These are phyloP conservation scores for Xerophyta viscosa DNA, from an alignment of 106 monocot genomes.

Conservation along the genomic window DNA sequence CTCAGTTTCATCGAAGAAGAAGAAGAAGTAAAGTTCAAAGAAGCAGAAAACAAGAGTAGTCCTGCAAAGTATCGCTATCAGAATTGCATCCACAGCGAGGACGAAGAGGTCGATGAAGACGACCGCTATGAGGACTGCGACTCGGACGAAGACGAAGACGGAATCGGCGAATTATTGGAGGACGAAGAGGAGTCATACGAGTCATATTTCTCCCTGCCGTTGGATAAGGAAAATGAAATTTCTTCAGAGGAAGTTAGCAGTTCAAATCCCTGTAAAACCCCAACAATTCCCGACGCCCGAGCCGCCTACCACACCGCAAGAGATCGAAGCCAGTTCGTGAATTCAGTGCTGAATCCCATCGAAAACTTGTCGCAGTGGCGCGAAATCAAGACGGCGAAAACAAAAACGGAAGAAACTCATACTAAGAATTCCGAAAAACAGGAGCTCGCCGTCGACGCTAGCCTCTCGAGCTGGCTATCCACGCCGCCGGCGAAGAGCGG, in stretches of 20 bases:
- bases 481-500: too few species aligned
- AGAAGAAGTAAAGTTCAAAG: conserved; percentile 9
- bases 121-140: conserved; percentile 14
- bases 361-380: conserved; percentile 68
- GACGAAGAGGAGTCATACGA: conserved; percentile 70
- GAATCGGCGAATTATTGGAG: not conserved
- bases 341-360: conserved; percentile 57
- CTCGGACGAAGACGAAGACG: conserved; percentile 20
- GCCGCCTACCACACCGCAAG: conserved; percentile 7
- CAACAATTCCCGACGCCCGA: too few species aligned
- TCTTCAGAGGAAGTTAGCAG: conserved; percentile 34
- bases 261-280: too few species aligned
- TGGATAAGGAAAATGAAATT: conserved; percentile 26
- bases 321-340: conserved; percentile 47
- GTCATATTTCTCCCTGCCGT: conserved; percentile 55
- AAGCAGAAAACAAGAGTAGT: not conserved
- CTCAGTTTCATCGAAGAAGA: too few species aligned
- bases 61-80: conserved; percentile 56
- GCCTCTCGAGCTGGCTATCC: conserved; percentile 73
- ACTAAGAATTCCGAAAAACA: conserved; percentile 17
- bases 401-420: conserved; percentile 35
- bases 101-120: conserved; percentile 10
- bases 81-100: conserved; percentile 37
- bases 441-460: conserved; percentile 61
- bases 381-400: conserved; percentile 23